Percentiles rank a stretch among this genome's conserved stretches.
phyloP scores from a whole-genome alignment of 2,329 filamentous ascomycete species.

The Fusarium sulawesiense region DNA sequence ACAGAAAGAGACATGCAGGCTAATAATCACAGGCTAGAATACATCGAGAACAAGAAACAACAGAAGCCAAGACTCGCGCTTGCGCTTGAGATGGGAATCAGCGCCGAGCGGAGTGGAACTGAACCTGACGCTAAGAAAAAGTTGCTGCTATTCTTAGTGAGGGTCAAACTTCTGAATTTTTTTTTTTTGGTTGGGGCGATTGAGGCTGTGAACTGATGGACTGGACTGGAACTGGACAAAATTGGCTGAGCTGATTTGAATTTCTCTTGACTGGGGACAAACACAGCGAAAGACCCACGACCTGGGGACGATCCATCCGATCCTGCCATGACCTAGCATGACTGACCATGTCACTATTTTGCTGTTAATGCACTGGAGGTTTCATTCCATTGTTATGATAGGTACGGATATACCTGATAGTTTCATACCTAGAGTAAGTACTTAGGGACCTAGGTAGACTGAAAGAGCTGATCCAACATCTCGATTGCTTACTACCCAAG shows the following conservation, averaged over 20 bases:
- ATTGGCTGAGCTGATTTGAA: slow-evolving; percentile 6
- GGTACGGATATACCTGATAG: background rate
- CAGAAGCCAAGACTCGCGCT: slow-evolving; percentile 31
- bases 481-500: background rate
- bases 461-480: background rate
- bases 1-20: slow-evolving; percentile 7
- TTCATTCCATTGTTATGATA: background rate
- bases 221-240: background rate
- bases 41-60: slow-evolving; percentile 24
- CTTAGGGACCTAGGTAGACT: background rate
- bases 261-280: slow-evolving; percentile 8
- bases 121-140: slow-evolving; percentile 30
- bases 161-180: slow-evolving; percentile 14
- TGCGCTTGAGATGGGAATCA: slow-evolving; percentile 40
- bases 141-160: slow-evolving; percentile 43
- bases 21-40: slow-evolving; percentile 24
- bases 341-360: background rate
- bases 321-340: slow-evolving; percentile 11
- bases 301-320: slow-evolving; percentile 44
- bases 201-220: slow-evolving; percentile 42
- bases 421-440: background rate
- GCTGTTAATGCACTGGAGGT: background rate
- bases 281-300: slow-evolving; percentile 31
- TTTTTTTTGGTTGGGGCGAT: slow-evolving; percentile 36
- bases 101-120: slow-evolving; percentile 33